phyloP scores from a whole-genome alignment of 164 flowering plant genomes.

The Umbellularia californica region DNA sequence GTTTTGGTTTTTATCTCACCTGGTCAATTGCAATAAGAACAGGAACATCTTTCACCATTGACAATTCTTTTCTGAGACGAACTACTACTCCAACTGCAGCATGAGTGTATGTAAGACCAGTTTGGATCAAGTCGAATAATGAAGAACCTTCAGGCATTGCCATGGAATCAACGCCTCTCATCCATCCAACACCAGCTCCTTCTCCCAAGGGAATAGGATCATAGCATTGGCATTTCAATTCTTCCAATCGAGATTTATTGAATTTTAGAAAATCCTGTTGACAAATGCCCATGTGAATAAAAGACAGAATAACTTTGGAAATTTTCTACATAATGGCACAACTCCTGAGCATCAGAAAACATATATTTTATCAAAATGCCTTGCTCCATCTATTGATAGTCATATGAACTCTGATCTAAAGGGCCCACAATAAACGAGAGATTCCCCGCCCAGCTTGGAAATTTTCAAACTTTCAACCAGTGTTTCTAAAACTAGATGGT shows the following conservation, averaged over 20 bases:
- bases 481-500: too few relatives aligned
- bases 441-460: too few relatives aligned
- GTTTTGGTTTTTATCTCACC: constrained; percentile 8
- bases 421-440: too few relatives aligned
- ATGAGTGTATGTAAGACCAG: constrained; percentile 64
- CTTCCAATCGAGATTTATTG: constrained; percentile 54
- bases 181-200: constrained; percentile 92
- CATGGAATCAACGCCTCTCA: constrained; percentile 78
- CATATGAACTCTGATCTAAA: too few relatives aligned
- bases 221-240: constrained; percentile 61
- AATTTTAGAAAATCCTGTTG: constrained; percentile 76
- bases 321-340: neutral
- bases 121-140: constrained; percentile 68
- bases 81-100: constrained; percentile 93
- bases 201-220: constrained; percentile 94
- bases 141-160: constrained; percentile 79
- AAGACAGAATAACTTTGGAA: neutral
- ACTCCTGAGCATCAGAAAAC: too few relatives aligned
- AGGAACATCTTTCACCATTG: constrained; percentile 66
- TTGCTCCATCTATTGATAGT: too few relatives aligned
- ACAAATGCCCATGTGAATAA: neutral
- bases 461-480: too few relatives aligned
- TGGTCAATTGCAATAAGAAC: constrained; percentile 90
- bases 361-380: too few relatives aligned
- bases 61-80: constrained; percentile 82